phyloP scores from a whole-genome alignment of 2,329 filamentous ascomycete genomes.

The Pyrenophora tritici-repentis region DNA sequence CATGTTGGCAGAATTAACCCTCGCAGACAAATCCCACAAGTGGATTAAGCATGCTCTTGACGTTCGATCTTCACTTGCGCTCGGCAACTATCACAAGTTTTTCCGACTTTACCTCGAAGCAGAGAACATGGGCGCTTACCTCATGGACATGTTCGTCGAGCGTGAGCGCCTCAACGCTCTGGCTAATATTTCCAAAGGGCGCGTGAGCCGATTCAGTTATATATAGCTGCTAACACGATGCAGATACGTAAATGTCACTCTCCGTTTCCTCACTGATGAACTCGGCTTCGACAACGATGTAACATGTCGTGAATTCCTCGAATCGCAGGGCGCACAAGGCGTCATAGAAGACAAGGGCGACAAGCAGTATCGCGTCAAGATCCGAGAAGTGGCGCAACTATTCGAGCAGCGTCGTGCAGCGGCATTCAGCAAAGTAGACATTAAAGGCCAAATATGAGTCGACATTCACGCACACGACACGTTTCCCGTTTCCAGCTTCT shows the following conservation, averaged over 20 bases:
- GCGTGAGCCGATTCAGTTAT: conserved; percentile 51
- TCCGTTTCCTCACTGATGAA: conserved; percentile 93
- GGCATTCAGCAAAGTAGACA: conserved; percentile 88
- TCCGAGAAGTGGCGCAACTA: conserved; percentile 63
- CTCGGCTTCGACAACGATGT: conserved; percentile 92
- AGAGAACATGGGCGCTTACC: conserved; percentile 94
- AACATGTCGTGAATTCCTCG: conserved; percentile 88
- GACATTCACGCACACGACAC: conserved; percentile 38
- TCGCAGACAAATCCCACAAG: conserved; percentile 91
- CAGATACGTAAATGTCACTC: conserved; percentile 89
- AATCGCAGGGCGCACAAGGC: conserved; percentile 75
- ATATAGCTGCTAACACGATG: conserved; percentile 52
- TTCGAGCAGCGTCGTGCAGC: conserved; percentile 75
- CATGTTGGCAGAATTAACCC: conserved; percentile 96
- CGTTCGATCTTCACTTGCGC: conserved; percentile 86
- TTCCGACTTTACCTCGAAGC: conserved; percentile 95
- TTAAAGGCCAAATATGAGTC: conserved; percentile 90
- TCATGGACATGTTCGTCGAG: conserved; percentile 99
- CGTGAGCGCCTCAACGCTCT: conserved; percentile 90
- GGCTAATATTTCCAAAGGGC: conserved; percentile 94
- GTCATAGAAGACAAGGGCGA: conserved; percentile 76
- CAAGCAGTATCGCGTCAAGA: conserved; percentile 54
- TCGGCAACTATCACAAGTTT: conserved; percentile 97
- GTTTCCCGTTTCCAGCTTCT: conserved; percentile 6
- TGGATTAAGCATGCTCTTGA: conserved; percentile 82